Evolutionary conservation across 75 land plant species (phyloP).

Genomic region (Sequoia sempervirens): DNA sequence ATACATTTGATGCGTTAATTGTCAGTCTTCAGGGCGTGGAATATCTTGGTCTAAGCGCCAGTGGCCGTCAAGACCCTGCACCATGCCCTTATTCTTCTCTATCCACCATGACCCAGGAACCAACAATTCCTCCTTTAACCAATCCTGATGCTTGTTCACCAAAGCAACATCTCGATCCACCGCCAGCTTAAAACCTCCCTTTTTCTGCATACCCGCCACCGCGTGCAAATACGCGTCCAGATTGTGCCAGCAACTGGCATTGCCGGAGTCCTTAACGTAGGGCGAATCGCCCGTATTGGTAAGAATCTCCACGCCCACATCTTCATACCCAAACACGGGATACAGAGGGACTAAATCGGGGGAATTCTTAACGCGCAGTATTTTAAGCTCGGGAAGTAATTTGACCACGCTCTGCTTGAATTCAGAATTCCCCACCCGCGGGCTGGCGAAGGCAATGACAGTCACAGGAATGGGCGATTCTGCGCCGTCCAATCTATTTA

Average conservation of each 20-base stretch:
- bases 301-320: conserved; percentile 31
- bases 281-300: conserved; percentile 15
- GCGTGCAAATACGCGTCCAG: conserved; percentile 30
- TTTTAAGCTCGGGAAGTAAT: conserved; percentile 6
- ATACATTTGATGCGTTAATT: background rate
- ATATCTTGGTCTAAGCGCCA: conserved; percentile 12
- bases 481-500: background rate
- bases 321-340: conserved; percentile 16
- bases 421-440: conserved; percentile 22
- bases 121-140: conserved; percentile 11
- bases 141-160: conserved; percentile 29
- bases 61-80: conserved; percentile 17
- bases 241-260: conserved; percentile 12
- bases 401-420: conserved; percentile 20
- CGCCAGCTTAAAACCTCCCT: conserved; percentile 5
- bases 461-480: conserved; percentile 17
- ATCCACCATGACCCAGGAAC: conserved; percentile 41
- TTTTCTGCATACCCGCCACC: conserved; percentile 18
- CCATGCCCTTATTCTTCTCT: conserved; percentile 29
- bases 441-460: conserved; percentile 22
- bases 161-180: conserved; percentile 30
- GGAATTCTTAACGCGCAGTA: conserved; percentile 24
- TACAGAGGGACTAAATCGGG: conserved; percentile 20
- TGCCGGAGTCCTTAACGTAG: background rate
- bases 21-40: background rate